Conservation (phyloP, 2,329 filamentous ascomycete genomes). For the Ophiostoma triangulosporum region DNA sequence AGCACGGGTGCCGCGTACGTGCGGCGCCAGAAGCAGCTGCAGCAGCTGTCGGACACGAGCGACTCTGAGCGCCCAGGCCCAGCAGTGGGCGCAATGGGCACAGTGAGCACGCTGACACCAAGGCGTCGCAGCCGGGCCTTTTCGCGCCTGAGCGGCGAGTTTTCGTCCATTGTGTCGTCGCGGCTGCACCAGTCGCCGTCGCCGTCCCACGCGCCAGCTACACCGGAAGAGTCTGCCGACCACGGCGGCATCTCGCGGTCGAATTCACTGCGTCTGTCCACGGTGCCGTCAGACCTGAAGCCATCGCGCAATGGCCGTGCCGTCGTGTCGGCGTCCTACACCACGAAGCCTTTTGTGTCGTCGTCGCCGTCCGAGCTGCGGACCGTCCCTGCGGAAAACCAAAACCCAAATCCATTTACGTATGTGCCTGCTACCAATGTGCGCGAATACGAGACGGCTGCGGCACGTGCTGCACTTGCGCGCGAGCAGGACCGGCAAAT, state of each 20-base stretch:
- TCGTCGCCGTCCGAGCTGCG: not conserved
- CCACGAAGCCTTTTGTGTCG: conserved; percentile 1
- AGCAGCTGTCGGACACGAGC: conserved; percentile 17
- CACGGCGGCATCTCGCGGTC: not conserved
- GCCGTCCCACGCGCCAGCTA: not conserved
- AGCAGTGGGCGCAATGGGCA: too few species aligned
- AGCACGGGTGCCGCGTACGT: conserved; percentile 35
- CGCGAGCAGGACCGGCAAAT: not conserved
- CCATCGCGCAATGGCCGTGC: not conserved
- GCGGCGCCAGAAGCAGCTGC: conserved; percentile 23
- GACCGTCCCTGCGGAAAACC: not conserved
- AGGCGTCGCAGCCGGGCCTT: conserved; percentile 3
- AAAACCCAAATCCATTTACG: not conserved
- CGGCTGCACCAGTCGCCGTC: conserved; percentile 5
- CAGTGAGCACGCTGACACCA: not conserved
- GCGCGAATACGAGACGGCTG: not conserved
- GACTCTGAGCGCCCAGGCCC: conserved; percentile 10
- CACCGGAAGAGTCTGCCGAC: not conserved
- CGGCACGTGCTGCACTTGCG: not conserved
- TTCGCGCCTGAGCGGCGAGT: conserved; percentile 6
- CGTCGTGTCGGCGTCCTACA: conserved; percentile 9
- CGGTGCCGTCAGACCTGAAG: not conserved
- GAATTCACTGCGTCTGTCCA: not conserved
- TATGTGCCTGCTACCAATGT: not conserved
- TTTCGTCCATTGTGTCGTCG: conserved; percentile 3